Evolutionary conservation across 176 grass and related monocot genomes (phyloP).

Genomic region (Echinochloa phyllopogon): DNA sequence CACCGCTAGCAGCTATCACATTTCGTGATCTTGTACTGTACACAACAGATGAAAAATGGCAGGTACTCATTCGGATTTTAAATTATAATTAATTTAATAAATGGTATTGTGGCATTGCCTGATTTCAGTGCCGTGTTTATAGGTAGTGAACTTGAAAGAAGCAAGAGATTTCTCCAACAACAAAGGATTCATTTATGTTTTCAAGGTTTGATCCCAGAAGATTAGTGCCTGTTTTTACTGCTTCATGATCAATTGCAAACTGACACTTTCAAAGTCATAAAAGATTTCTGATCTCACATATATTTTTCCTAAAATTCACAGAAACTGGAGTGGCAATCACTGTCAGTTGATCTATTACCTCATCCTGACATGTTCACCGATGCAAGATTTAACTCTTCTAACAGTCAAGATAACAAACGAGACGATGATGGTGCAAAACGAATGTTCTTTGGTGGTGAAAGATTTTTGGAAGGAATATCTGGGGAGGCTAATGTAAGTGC

Average conservation of each 20-base stretch:
- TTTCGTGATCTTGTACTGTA: constrained; percentile 92
- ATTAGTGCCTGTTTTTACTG: constrained; percentile 38
- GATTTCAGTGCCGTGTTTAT: constrained; percentile 39
- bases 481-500: constrained; percentile 90
- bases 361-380: constrained; percentile 99
- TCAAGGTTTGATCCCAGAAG: constrained; percentile 75
- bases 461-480: constrained; percentile 98
- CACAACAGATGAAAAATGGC: constrained; percentile 98
- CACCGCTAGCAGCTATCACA: constrained; percentile 89
- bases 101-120: constrained; percentile 20
- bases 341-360: constrained; percentile 94
- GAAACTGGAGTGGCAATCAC: constrained; percentile 96
- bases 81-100: constrained; percentile 22
- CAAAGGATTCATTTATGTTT: constrained; percentile 96
- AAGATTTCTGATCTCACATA: constrained; percentile 28
- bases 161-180: constrained; percentile 96
- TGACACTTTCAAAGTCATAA: not conserved
- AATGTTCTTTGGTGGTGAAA: constrained; percentile 96
- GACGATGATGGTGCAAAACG: constrained; percentile 93
- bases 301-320: constrained; percentile 57
- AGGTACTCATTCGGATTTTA: constrained; percentile 64
- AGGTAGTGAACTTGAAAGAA: constrained; percentile 99
- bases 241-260: constrained; percentile 25
- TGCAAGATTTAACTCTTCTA: constrained; percentile 73
- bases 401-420: constrained; percentile 59